phyloP scores from a whole-genome alignment of 2,329 filamentous ascomycete genomes.

The Fusarium marasasianum region DNA sequence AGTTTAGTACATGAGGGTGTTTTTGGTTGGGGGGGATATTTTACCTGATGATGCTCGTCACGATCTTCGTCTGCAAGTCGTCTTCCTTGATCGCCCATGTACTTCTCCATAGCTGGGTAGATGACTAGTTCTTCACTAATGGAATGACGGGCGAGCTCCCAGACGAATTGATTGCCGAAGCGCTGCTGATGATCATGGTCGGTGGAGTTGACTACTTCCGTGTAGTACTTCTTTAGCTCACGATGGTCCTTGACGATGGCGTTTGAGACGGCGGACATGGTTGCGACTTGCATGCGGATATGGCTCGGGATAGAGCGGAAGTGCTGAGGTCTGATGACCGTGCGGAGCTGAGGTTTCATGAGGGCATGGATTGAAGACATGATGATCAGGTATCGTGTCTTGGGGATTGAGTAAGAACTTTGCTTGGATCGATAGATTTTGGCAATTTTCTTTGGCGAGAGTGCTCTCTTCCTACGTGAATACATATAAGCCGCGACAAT shows the following conservation, averaged over 20 bases:
- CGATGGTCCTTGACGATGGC: slow-evolving; percentile 45
- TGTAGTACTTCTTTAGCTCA: slow-evolving; percentile 50
- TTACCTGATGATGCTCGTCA: slow-evolving; percentile 56
- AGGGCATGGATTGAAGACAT: slow-evolving; percentile 7
- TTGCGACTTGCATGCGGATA: background rate
- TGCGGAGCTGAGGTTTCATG: background rate
- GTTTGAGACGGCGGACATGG: slow-evolving; percentile 28
- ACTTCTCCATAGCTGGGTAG: slow-evolving; percentile 63
- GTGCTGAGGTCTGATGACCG: background rate
- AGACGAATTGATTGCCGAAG: slow-evolving; percentile 58
- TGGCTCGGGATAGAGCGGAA: background rate
- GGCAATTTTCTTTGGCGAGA: no score
- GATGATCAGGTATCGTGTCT: background rate
- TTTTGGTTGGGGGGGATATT: no score
- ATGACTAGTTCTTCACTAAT: slow-evolving; percentile 61
- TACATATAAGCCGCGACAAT: background rate
- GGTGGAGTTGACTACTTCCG: slow-evolving; percentile 50
- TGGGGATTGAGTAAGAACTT: no score
- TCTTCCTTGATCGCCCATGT: slow-evolving; percentile 54
- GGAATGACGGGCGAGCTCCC: slow-evolving; percentile 60
- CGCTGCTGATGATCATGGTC: slow-evolving; percentile 51
- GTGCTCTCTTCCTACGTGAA: no score
- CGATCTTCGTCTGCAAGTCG: slow-evolving; percentile 58
- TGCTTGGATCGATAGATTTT: no score
- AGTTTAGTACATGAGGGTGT: background rate